Base-by-base conservation (phyloP, 148 eudicot genomes). In the Salicornia ramosissima region DNA sequence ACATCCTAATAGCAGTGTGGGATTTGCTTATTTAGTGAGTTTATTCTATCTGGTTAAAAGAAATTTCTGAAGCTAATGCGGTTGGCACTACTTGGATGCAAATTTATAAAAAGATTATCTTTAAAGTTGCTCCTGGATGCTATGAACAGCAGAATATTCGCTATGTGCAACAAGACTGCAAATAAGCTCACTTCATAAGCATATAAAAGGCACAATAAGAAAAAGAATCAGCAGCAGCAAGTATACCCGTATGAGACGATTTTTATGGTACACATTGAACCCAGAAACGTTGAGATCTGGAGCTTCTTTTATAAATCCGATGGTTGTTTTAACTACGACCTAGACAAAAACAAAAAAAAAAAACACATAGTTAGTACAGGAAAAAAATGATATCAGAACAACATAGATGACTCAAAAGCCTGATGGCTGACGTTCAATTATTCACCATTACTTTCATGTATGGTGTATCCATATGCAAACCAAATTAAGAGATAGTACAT, bases 191-290 rank as follows among this genome's bases (percentile, higher is more conserved):
- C 2, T 16, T 51, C 46, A 68, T 40, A n/a, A 24, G 22, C 24
- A 69, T 21, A 18, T 10, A 59, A 13, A 49, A 40, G 45, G 34
- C 29, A 25, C 1, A 8, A 2, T 39, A 36, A 58, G 18, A 9
- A 59, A 31, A 69, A 0, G 29, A 58, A 36, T 21, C 36, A 72
- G 49, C 29, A 57, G 64, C 61, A 29, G 51, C 45, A 59, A 33
- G 70, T 85, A 63, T 94, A 94, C 99, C 92, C 92, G 82, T 84
- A 94, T 94, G 61, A 94, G 88, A 46, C 99, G 96, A 80, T 94
- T 94, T 81, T 94, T 94, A 72, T 94, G 97, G 90, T 94, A 94
- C 18, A 94, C 88, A 50, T 94, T 94, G 71, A 84, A 94, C 69
- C 99, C 99, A 72, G 78, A 75, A 52, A 94, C 77, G 65, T 70